phyloP scores from a whole-genome alignment of 1,284 basidiomycete species.

The Chalciporus sp. region DNA sequence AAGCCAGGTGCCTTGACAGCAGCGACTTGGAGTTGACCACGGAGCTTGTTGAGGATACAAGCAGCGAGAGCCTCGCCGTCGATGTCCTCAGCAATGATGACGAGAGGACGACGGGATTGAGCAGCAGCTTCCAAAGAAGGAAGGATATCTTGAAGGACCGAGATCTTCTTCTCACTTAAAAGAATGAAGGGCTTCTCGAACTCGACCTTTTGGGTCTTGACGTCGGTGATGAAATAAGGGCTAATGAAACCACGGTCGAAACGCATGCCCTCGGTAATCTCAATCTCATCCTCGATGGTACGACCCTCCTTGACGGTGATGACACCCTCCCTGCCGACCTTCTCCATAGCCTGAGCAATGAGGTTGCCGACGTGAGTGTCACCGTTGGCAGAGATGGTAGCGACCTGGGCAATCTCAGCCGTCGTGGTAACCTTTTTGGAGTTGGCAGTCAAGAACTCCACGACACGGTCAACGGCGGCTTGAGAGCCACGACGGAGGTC shows the following conservation, averaged over 20 bases:
- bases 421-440: slow-evolving; percentile 96
- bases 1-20: slow-evolving; percentile 98
- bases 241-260: slow-evolving; percentile 99
- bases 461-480: slow-evolving; percentile 94
- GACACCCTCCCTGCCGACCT: slow-evolving; percentile 99
- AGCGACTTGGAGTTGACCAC: slow-evolving; percentile 90
- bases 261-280: slow-evolving; percentile 99
- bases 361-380: slow-evolving; percentile 93
- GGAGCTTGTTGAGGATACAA: slow-evolving; percentile 98
- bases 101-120: slow-evolving; percentile 86
- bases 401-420: slow-evolving; percentile 97
- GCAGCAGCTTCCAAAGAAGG: slow-evolving; percentile 93
- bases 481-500: slow-evolving; percentile 96
- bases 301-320: slow-evolving; percentile 99
- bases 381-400: slow-evolving; percentile 98
- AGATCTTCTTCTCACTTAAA: slow-evolving; percentile 98
- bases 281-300: slow-evolving; percentile 98
- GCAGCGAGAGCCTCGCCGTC: slow-evolving; percentile 98
- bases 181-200: slow-evolving; percentile 96
- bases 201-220: slow-evolving; percentile 96
- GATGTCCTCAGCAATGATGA: slow-evolving; percentile 97
- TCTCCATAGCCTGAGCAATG: slow-evolving; percentile 99
- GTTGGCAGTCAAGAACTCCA: slow-evolving; percentile 88
- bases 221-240: slow-evolving; percentile 98
- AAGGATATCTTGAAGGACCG: slow-evolving; percentile 91